These are phyloP conservation scores for Seminavis robusta DNA, from an alignment of 108 stramenopile species.

Conservation along the genomic window DNA sequence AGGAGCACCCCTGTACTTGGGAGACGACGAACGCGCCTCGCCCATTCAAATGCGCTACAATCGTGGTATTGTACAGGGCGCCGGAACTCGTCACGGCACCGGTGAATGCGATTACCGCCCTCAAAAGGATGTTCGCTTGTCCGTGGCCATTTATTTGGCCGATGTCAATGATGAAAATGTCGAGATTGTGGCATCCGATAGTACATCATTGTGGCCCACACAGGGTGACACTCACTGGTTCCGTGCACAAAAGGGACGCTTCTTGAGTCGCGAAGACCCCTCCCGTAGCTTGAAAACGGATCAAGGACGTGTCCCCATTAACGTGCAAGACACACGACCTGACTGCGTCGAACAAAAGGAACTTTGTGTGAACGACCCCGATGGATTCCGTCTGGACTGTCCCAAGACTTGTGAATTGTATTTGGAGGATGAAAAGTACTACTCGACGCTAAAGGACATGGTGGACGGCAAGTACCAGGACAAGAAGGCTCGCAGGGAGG, in stretches of 20 bases:
- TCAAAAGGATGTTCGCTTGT: slow-evolving; percentile 48
- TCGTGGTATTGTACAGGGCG: slow-evolving; percentile 53
- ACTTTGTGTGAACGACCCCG: slow-evolving; percentile 15
- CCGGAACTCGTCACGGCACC: slow-evolving; percentile 57
- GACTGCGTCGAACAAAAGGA: slow-evolving; percentile 7
- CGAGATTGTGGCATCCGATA: slow-evolving; percentile 23
- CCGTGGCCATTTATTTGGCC: slow-evolving; percentile 60
- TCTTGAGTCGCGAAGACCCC: slow-evolving; percentile 24
- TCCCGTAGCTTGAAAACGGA: slow-evolving; percentile 31
- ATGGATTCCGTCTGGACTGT: slow-evolving; percentile 23
- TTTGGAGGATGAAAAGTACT: slow-evolving; percentile 29
- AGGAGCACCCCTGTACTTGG: slow-evolving; percentile 19
- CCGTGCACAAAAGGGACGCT: slow-evolving; percentile 16
- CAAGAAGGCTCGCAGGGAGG: too few relatives aligned
- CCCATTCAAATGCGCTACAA: slow-evolving; percentile 36
- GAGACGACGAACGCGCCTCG: slow-evolving; percentile 17
- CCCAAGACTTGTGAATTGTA: slow-evolving; percentile 35
- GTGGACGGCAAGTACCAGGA: too few relatives aligned
- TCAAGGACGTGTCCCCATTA: slow-evolving; percentile 35
- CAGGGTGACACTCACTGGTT: slow-evolving; percentile 27
- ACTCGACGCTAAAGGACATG: too few relatives aligned
- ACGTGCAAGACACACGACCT: slow-evolving; percentile 12
- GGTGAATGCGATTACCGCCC: slow-evolving; percentile 61
- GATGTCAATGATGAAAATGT: slow-evolving; percentile 54
- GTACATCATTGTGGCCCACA: slow-evolving; percentile 30